Conservation (phyloP, 192 early-diverging fungal genomes). For the Diversispora eburnea region DNA sequence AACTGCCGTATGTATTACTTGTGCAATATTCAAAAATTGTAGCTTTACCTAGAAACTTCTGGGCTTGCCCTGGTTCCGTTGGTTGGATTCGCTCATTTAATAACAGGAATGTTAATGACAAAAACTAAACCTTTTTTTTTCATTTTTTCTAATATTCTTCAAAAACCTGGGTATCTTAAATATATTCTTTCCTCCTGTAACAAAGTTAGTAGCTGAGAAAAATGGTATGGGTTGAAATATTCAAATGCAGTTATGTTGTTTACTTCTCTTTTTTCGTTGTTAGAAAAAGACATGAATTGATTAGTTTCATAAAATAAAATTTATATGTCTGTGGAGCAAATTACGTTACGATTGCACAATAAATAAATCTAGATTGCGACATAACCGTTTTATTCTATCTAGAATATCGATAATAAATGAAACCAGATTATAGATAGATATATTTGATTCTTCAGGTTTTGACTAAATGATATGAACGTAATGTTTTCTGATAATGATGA, state of each 20-base stretch:
- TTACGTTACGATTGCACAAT: too few relatives aligned
- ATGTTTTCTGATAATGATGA: too few relatives aligned
- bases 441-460: too few relatives aligned
- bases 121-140: background rate
- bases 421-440: too few relatives aligned
- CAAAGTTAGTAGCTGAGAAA: background rate
- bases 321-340: too few relatives aligned
- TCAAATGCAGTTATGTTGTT: background rate
- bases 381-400: too few relatives aligned
- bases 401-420: too few relatives aligned
- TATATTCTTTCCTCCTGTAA: slow-evolving; percentile 1
- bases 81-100: background rate
- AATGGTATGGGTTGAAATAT: background rate
- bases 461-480: too few relatives aligned
- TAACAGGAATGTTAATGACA: background rate
- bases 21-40: background rate
- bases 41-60: slow-evolving; percentile 7
- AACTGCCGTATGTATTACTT: background rate
- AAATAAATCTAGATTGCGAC: too few relatives aligned
- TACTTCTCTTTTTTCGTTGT: background rate
- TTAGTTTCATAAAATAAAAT: too few relatives aligned
- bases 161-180: slow-evolving; percentile 5
- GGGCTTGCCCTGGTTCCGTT: background rate
- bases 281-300: too few relatives aligned
- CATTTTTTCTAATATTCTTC: background rate